Evolutionary conservation across 2,329 filamentous ascomycete species (phyloP), one percentile per base, ranked within the genome.

Genomic region (Diplodia scrobiculata): DNA sequence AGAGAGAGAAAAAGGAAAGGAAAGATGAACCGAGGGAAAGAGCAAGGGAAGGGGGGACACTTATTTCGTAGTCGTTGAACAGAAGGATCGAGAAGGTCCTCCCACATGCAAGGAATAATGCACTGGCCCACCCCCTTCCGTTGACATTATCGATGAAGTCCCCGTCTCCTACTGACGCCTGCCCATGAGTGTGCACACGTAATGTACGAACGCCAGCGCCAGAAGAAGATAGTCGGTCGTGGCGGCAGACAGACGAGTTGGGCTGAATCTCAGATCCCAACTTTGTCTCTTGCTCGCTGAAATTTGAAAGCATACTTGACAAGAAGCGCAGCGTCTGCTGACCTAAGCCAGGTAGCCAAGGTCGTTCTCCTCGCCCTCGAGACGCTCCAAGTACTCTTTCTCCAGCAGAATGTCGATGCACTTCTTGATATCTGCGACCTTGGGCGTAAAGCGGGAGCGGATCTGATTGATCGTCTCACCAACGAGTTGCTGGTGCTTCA

Each of bases 341-440:
- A 29, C 25, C 48, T 36, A 97, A 72, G 94, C 94, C 70, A 98
- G 87, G 78, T 98, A 98, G 66, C 94, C 92, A 68, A 99, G 85
- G 17, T 66, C 65, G 27, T 54, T 55, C 76, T 97, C 92, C 74
- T 98, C 95, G 65, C 91, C 92, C 55, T 98, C 95, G 67, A 98
- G 82, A 66, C 95, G 91, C 83, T 99, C 95, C 58, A 99, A 86
- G 74, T 99, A 99, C 79, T 99, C 95, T 84, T 99, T 99, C 83
- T 99, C 95, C 70, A 99, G 89, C 48, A 99, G 84, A 70, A 97
- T 97, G 79, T 99, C 95, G 77, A 99, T 98, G 79, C 95, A 97
- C 83, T 98, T 99, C 84, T 99, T 99, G 86, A 99, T 99, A 72
- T 99, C 95, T 17, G 87, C 84, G 34, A 99, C 86, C 81, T 96